Evolutionary conservation across 2,329 filamentous ascomycete species (phyloP).

Genomic region (Phialophora chinensis): DNA sequence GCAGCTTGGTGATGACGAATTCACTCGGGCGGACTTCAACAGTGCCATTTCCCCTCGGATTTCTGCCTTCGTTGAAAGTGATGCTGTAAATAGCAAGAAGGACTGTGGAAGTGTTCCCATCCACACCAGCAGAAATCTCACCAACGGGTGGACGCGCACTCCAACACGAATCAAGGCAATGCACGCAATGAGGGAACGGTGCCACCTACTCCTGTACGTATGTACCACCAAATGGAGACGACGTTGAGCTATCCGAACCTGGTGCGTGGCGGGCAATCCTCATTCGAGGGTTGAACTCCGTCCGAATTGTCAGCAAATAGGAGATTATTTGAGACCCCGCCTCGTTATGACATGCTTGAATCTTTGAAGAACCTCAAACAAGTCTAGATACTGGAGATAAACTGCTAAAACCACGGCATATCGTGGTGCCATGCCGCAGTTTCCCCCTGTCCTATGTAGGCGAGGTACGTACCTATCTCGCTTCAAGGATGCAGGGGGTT

Average conservation of each 20-base stretch:
- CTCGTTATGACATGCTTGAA: background rate
- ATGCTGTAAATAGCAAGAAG: slow-evolving; percentile 12
- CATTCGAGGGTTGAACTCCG: slow-evolving; percentile 7
- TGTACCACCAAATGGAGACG: background rate
- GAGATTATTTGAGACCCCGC: background rate
- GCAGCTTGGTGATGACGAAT: background rate
- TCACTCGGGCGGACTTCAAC: background rate
- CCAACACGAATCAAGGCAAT: background rate
- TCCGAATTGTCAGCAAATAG: background rate
- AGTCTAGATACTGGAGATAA: background rate
- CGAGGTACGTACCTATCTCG: background rate
- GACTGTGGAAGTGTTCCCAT: background rate
- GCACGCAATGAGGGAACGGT: background rate
- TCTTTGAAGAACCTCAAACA: background rate
- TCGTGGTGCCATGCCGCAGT: background rate
- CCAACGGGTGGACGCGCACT: slow-evolving; percentile 1
- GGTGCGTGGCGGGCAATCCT: background rate
- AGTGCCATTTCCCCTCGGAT: background rate
- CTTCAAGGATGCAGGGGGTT: background rate
- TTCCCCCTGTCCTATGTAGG: background rate
- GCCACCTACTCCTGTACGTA: background rate
- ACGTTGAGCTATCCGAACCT: background rate
- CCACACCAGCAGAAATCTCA: background rate
- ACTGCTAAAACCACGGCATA: background rate
- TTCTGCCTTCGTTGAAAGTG: background rate